A percentile compares a stretch with the other conserved stretches of the same genome.
phyloP scores from a whole-genome alignment of 2,329 filamentous ascomycete species.

The Cytospora piceae region DNA sequence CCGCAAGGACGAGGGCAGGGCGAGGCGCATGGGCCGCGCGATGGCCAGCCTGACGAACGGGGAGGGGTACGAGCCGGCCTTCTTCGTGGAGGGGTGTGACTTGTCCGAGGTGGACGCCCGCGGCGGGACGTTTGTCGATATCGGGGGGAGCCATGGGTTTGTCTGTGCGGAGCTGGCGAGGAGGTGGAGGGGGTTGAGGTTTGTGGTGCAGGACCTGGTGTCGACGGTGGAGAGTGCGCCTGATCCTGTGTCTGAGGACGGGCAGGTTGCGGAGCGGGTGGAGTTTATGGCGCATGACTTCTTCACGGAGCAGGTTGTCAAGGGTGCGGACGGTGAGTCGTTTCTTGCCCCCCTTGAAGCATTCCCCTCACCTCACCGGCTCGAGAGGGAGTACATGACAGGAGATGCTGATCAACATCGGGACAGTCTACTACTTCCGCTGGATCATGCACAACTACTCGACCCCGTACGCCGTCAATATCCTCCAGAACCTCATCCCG shows the following conservation, averaged over 20 bases:
- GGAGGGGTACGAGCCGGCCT: constrained; percentile 58
- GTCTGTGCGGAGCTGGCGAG: constrained; percentile 59
- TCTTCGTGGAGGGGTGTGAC: constrained; percentile 59
- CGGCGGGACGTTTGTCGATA: constrained; percentile 57
- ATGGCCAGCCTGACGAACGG: constrained; percentile 60
- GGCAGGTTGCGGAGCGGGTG: constrained; percentile 45
- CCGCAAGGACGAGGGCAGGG: constrained; percentile 51
- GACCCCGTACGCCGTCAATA: constrained; percentile 53
- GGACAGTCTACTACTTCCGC: constrained; percentile 58
- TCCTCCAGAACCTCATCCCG: constrained; percentile 55
- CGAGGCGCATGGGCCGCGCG: constrained; percentile 56
- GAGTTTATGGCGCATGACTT: constrained; percentile 58
- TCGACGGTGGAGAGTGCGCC: constrained; percentile 54
- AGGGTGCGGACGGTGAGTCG: constrained; percentile 53
- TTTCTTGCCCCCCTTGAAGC: neutral
- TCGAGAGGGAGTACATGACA: too few species aligned
- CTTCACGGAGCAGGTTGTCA: constrained; percentile 58
- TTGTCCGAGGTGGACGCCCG: constrained; percentile 50
- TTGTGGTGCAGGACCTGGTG: constrained; percentile 60
- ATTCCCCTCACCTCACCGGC: too few species aligned
- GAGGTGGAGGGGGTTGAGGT: constrained; percentile 53
- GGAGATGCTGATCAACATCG: too few species aligned
- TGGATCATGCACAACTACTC: constrained; percentile 67
- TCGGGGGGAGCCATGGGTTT: constrained; percentile 63
- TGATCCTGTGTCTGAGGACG: constrained; percentile 45